These are phyloP conservation scores for Chlorella vulgaris DNA, from an alignment of 139 green algal species.

Conservation along the genomic window DNA sequence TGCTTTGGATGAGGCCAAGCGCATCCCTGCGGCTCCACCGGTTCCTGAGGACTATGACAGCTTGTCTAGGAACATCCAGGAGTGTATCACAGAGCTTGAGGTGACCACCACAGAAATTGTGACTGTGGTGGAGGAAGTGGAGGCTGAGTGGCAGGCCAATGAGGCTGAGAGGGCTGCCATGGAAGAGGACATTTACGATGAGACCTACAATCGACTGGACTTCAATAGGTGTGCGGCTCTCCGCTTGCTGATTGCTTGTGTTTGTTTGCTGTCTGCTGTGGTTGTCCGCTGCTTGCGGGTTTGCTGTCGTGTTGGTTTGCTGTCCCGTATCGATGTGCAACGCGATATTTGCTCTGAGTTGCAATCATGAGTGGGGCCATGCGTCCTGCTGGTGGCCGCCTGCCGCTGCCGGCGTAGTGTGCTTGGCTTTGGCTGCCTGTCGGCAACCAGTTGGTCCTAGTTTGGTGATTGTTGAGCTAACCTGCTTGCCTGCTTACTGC, in stretches of 20 bases:
- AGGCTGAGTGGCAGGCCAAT: neutral
- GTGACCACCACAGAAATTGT: neutral
- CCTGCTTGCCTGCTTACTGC: no score
- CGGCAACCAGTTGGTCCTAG: no score
- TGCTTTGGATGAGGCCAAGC: neutral
- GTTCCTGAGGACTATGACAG: neutral
- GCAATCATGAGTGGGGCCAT: no score
- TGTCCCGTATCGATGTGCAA: no score
- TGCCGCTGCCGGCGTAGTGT: no score
- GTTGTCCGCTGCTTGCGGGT: no score
- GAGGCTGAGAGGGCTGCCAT: neutral
- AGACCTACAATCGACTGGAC: neutral
- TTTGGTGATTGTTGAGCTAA: no score
- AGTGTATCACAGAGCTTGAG: neutral
- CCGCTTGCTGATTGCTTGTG: neutral
- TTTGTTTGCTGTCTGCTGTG: no score
- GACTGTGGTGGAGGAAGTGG: neutral
- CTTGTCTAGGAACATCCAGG: neutral
- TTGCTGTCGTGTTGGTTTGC: no score
- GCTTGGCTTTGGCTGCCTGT: no score
- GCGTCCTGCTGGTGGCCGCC: no score
- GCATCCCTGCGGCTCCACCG: neutral
- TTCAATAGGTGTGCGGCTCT: constrained; percentile 17
- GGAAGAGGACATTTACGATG: neutral
- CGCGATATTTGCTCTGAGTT: no score